phyloP scores from a whole-genome alignment of 2,329 filamentous ascomycete species.

The Colletotrichum eremochloae region DNA sequence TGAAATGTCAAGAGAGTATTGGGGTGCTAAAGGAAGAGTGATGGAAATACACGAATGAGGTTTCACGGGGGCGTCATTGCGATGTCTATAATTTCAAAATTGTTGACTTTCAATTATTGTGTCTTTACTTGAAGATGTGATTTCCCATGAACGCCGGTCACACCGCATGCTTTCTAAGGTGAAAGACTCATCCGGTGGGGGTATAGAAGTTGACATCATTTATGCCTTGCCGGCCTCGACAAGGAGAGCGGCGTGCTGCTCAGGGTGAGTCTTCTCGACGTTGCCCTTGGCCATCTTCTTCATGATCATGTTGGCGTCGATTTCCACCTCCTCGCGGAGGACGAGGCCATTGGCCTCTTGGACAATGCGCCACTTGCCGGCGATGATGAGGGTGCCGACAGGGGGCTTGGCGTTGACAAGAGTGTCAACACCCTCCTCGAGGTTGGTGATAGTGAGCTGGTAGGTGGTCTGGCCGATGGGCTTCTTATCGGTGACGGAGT shows the following conservation, averaged over 20 bases:
- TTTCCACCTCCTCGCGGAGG: constrained; percentile 39
- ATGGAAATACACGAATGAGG: not conserved
- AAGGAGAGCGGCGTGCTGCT: constrained; percentile 39
- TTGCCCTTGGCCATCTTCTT: constrained; percentile 43
- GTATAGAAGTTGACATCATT: constrained; percentile 6
- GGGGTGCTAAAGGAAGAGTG: no score
- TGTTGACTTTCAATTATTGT: constrained; percentile 29
- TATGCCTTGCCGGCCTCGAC: constrained; percentile 40
- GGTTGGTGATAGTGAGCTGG: constrained; percentile 41
- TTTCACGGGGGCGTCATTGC: not conserved
- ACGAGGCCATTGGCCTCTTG: constrained; percentile 28
- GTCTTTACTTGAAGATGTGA: constrained; percentile 13
- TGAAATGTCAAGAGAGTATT: no score
- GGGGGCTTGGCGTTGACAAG: constrained; percentile 41
- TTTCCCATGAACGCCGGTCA: constrained; percentile 29
- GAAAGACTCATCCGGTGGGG: constrained; percentile 11
- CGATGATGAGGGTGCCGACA: constrained; percentile 37
- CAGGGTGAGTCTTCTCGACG: constrained; percentile 41
- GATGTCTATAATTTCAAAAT: not conserved
- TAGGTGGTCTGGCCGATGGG: constrained; percentile 42
- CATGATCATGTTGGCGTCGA: constrained; percentile 41
- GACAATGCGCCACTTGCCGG: constrained; percentile 38
- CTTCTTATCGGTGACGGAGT: constrained; percentile 42
- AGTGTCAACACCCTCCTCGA: constrained; percentile 39
- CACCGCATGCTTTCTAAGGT: not conserved